These are phyloP conservation scores for Paramecium sexaurelia DNA, from an alignment of 73 alveolate species.

Conservation along the genomic window DNA sequence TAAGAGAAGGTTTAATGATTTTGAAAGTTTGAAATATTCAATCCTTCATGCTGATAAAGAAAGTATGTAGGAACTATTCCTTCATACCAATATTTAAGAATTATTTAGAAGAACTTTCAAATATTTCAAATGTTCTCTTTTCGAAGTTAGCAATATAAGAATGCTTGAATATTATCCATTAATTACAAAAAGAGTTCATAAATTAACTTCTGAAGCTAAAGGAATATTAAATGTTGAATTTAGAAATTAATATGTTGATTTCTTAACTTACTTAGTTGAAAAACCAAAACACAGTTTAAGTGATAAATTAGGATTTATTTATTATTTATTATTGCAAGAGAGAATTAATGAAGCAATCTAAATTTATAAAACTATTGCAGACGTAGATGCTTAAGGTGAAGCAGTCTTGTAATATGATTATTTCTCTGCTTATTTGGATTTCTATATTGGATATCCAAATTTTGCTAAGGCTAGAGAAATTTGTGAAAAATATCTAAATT, in stretches of 20 bases:
- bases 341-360: slow-evolving; percentile 67
- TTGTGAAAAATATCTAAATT: slow-evolving; percentile 77
- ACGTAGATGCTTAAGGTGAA: slow-evolving; percentile 11
- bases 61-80: slow-evolving; percentile 78
- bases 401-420: slow-evolving; percentile 76
- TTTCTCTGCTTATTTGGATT: slow-evolving; percentile 80
- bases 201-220: slow-evolving; percentile 74
- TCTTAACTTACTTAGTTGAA: slow-evolving; percentile 38
- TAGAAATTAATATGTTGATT: slow-evolving; percentile 48
- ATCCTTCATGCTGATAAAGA: slow-evolving; percentile 85
- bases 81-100: background rate
- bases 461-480: slow-evolving; percentile 82
- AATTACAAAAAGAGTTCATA: slow-evolving; percentile 91
- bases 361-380: background rate
- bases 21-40: slow-evolving; percentile 82
- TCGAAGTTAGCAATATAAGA: slow-evolving; percentile 48
- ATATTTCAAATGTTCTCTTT: slow-evolving; percentile 39
- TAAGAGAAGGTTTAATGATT: slow-evolving; percentile 74
- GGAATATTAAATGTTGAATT: slow-evolving; percentile 62
- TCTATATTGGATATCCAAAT: slow-evolving; percentile 73
- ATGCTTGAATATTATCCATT: slow-evolving; percentile 91
- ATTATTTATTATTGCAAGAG: slow-evolving; percentile 65
- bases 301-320: slow-evolving; percentile 62
- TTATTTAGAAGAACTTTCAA: slow-evolving; percentile 1
- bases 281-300: slow-evolving; percentile 41